Base-by-base conservation (phyloP, 306 rosid genomes). In the Inga laurina region DNA sequence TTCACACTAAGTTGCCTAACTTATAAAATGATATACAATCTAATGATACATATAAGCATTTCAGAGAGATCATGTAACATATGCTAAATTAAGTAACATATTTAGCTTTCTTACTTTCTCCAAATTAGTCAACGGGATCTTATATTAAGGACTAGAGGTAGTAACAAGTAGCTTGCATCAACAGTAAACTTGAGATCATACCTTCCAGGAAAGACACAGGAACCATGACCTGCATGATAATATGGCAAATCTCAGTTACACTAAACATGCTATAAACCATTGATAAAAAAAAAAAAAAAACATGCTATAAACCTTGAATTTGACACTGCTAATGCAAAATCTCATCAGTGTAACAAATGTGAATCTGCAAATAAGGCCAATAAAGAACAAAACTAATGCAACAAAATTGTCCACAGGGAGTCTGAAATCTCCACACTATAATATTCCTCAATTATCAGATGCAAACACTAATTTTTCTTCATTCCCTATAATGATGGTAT, bases 181-280 rank as follows among this genome's bases (percentile, higher is more conserved):
- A 44, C 3, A 4, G 61, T 70, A 80, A 37, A 52, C 62, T 74
- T 21, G 74, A 82, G 76, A 77, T 66, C 77, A 44, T 90, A 94
- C 98, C 98, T 94, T 87, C 98, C 97, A 3, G 94, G 94, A 87
- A 92, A 90, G 79, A 80, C 84, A 66, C 98, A 94, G 49, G 97
- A 84, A 69, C 91, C 94, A 69, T 89, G 92, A 85, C 96, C 98
- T 94, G 90, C 82, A 84, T 74, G 52, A 76, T 59, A 69, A 61
- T 45, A 64, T 54, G 81, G 51, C 64, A 56, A 48, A 70, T 68
- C 73, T 89, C 51, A 92, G 88, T 54, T 39, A 79, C 32, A 39
- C 15, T 52, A 56, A 6, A 76, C 65, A 74, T 79, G 68, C 59
- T 22, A 62, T 51, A 51, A 13, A 41, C 56, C 72, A 27, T 27